phyloP scores from a whole-genome alignment of 768 basidiomycete species.

The Psilocybe tampanensis region DNA sequence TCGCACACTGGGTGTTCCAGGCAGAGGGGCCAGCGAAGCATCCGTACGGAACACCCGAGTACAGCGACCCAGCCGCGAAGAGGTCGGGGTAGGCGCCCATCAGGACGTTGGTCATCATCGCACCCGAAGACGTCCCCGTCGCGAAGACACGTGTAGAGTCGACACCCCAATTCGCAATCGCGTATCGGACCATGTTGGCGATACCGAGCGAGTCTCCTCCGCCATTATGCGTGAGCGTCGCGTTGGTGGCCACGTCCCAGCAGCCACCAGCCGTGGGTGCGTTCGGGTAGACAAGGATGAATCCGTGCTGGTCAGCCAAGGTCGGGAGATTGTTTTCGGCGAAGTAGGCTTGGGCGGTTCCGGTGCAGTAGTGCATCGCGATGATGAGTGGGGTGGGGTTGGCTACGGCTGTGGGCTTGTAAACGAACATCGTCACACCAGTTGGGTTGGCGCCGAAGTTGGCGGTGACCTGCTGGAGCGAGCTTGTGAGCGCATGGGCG shows the following conservation, averaged over 20 bases:
- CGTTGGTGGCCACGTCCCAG: constrained; percentile 36
- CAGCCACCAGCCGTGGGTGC: too few relatives aligned
- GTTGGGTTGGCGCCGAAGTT: too few relatives aligned
- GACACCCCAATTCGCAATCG: constrained; percentile 47
- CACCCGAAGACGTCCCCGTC: constrained; percentile 50
- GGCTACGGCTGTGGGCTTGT: constrained; percentile 40
- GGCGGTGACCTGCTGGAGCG: too few relatives aligned
- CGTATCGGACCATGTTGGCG: constrained; percentile 46
- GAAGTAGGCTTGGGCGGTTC: constrained; percentile 58
- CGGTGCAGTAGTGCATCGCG: constrained; percentile 56
- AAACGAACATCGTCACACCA: constrained; percentile 44
- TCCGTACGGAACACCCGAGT: constrained; percentile 55
- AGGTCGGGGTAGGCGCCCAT: constrained; percentile 56
- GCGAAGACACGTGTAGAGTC: constrained; percentile 50
- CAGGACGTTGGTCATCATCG: constrained; percentile 57
- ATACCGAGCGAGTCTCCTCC: constrained; percentile 59
- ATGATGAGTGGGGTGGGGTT: constrained; percentile 46
- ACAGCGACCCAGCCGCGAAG: too few relatives aligned
- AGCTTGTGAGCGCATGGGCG: constrained; percentile 16
- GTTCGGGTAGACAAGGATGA: too few relatives aligned
- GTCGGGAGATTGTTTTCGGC: constrained; percentile 45
- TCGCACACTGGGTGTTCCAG: constrained; percentile 50
- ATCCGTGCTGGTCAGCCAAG: constrained; percentile 43
- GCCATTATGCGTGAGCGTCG: constrained; percentile 54
- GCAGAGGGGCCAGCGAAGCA: constrained; percentile 49